These are phyloP conservation scores for Calonectria fujianensis DNA, from an alignment of 2,329 filamentous ascomycete species.

Conservation along the genomic window DNA sequence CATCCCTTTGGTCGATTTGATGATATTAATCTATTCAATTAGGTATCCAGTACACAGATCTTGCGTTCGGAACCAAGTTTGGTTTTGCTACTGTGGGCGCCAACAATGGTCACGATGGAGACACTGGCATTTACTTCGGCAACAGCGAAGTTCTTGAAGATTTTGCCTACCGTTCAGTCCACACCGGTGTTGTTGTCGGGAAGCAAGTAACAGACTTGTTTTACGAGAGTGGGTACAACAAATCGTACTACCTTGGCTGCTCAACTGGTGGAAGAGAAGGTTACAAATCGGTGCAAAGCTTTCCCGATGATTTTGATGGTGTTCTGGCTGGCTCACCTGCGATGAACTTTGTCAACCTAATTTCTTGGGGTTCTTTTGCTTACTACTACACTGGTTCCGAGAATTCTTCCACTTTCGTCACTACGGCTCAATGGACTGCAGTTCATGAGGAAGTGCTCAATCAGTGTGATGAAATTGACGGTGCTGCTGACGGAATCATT, in stretches of 20 bases:
- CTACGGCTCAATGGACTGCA: conserved; percentile 4
- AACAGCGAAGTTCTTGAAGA: conserved; percentile 51
- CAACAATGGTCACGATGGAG: conserved; percentile 18
- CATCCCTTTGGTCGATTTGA: too few relatives aligned
- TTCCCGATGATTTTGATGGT: conserved; percentile 74
- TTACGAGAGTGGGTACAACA: conserved; percentile 63
- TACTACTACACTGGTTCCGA: background rate
- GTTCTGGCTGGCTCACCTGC: conserved; percentile 67
- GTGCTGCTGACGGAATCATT: conserved; percentile 14
- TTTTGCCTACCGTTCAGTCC: conserved; percentile 56
- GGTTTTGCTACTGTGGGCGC: conserved; percentile 10
- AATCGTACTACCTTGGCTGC: conserved; percentile 75
- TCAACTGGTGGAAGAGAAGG: conserved; percentile 77
- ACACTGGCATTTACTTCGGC: conserved; percentile 40
- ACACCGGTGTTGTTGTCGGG: conserved; percentile 42
- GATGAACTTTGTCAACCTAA: conserved; percentile 66
- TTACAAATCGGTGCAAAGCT: conserved; percentile 70
- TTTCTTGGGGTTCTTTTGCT: conserved; percentile 19
- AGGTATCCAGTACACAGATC: conserved; percentile 10
- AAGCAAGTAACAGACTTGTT: conserved; percentile 48
- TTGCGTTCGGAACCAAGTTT: conserved; percentile 16
- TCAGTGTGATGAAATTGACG: conserved; percentile 20
- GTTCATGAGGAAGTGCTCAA: conserved; percentile 10
- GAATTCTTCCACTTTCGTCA: conserved; percentile 8
- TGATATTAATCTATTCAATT: background rate